These are phyloP conservation scores for Ceratocystis alfenasii DNA, from an alignment of 2,329 filamentous ascomycete genomes.

Conservation along the genomic window DNA sequence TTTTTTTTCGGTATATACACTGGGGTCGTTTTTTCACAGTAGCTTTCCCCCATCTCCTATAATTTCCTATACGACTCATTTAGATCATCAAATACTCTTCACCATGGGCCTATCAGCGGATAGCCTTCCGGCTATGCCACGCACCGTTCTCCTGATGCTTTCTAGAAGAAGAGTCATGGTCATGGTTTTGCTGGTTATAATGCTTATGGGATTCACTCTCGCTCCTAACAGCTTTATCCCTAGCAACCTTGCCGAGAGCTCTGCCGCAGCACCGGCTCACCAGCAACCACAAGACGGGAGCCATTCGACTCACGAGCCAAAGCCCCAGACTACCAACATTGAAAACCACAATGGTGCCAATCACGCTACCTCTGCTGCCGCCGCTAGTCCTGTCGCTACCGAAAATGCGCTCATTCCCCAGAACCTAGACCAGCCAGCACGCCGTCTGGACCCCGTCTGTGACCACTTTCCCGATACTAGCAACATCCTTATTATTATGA, in stretches of 20 bases:
- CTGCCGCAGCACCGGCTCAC: conserved; percentile 17
- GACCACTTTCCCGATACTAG: conserved; percentile 35
- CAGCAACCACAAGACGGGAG: conserved; percentile 11
- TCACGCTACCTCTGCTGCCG: conserved; percentile 5
- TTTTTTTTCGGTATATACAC: no score
- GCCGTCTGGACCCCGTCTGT: conserved; percentile 28
- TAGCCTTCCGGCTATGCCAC: conserved; percentile 12
- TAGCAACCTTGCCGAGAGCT: background rate
- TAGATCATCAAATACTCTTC: background rate
- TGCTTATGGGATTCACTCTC: conserved; percentile 21
- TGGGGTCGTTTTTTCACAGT: background rate
- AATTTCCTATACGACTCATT: background rate
- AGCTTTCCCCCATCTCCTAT: background rate
- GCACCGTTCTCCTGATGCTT: conserved; percentile 16
- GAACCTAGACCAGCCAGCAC: conserved; percentile 23
- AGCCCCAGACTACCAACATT: background rate
- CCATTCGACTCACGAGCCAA: conserved; percentile 8
- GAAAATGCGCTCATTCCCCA: conserved; percentile 12
- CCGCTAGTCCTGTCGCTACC: conserved; percentile 4
- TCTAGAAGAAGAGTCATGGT: conserved; percentile 21
- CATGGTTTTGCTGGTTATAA: conserved; percentile 15
- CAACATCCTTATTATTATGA: conserved; percentile 41
- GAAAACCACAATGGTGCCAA: background rate
- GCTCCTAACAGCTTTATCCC: conserved; percentile 17
- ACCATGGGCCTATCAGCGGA: conserved; percentile 17